A percentile compares a stretch with the other conserved stretches of the same genome.
These are phyloP conservation scores for Lentinula detonsa DNA, from an alignment of 768 basidiomycete genomes.

Conservation along the genomic window DNA sequence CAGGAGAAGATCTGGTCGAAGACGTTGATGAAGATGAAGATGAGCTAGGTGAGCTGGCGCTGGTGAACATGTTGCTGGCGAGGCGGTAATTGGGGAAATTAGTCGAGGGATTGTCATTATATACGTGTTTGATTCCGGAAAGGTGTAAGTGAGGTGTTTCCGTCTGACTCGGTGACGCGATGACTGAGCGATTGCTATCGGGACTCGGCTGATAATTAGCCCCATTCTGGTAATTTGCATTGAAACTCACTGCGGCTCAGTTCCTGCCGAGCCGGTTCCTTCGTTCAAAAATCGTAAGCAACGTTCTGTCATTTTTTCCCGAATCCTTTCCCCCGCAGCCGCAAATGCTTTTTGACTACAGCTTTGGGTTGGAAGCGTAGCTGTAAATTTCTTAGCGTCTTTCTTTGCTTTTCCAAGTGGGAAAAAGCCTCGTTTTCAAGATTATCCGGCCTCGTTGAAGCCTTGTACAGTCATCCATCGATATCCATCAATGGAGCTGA, in stretches of 20 bases:
- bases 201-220: neutral
- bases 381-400: neutral
- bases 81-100: neutral
- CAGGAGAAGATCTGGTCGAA: constrained; percentile 12
- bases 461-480: neutral
- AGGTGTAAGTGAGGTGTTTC: neutral
- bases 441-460: neutral
- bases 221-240: neutral
- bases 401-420: neutral
- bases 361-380: neutral
- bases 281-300: neutral
- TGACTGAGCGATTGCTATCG: neutral
- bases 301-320: neutral
- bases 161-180: neutral
- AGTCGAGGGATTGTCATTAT: neutral
- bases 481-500: neutral
- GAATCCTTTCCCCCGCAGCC: neutral
- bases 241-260: neutral
- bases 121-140: neutral
- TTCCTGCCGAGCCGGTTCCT: neutral
- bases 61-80: neutral
- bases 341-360: neutral
- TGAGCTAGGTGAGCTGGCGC: neutral
- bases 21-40: constrained; percentile 5
- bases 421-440: neutral